These are phyloP conservation scores for Lachnellula subtilissima DNA, from an alignment of 2,329 filamentous ascomycete genomes.

Conservation along the genomic window DNA sequence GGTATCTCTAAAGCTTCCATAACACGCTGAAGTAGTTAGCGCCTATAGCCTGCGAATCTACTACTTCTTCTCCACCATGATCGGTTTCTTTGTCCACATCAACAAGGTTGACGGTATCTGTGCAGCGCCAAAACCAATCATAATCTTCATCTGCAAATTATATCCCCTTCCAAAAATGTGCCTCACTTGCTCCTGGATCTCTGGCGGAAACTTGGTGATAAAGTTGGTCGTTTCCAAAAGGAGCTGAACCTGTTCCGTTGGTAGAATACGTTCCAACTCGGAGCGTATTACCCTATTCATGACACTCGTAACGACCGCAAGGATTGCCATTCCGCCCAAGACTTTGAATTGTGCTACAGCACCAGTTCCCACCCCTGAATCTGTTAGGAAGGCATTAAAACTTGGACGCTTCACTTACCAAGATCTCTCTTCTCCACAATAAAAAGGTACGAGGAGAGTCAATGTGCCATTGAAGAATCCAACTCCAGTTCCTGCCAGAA, in stretches of 20 bases:
- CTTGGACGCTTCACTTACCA: neutral
- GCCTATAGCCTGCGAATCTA: no score
- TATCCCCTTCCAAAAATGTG: neutral
- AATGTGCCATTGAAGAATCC: neutral
- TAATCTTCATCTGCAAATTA: conserved; percentile 2
- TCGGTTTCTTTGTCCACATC: conserved; percentile 3
- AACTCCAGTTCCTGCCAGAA: neutral
- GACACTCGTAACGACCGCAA: neutral
- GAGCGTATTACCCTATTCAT: conserved; percentile 1
- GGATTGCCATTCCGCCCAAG: neutral
- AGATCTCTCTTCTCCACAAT: neutral
- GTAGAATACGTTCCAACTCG: neutral
- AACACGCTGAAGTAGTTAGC: neutral
- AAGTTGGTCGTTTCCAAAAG: neutral
- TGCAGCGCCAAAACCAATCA: neutral
- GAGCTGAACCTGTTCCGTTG: neutral
- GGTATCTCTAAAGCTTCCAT: neutral
- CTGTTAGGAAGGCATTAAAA: neutral
- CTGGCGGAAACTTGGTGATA: neutral
- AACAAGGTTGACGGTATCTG: neutral
- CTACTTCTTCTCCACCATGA: neutral
- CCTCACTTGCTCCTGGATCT: neutral
- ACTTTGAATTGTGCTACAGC: neutral
- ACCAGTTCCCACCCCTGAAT: neutral
- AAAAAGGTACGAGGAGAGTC: neutral